These are phyloP conservation scores for Ocimum tenuiflorum DNA, from an alignment of 257 asterid species.

Conservation along the genomic window DNA sequence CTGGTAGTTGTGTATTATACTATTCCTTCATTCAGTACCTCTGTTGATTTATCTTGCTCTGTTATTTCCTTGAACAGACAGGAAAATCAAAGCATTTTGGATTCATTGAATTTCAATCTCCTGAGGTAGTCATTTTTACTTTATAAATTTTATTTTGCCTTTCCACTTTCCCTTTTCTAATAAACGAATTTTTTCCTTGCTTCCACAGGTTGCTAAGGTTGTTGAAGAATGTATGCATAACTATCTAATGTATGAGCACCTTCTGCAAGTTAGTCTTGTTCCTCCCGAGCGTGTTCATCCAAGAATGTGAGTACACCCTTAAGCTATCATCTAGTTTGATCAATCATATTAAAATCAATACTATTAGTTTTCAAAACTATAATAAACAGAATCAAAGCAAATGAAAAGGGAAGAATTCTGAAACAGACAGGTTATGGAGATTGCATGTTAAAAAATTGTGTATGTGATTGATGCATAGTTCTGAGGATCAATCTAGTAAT, in stretches of 20 bases:
- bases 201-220: constrained; percentile 74
- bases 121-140: constrained; percentile 54
- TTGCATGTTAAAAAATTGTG: neutral
- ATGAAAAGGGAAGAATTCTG: neutral
- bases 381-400: neutral
- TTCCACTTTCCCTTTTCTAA: neutral
- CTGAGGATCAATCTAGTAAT: neutral
- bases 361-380: neutral
- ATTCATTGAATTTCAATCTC: constrained; percentile 79
- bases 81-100: constrained; percentile 95
- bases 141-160: neutral
- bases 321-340: neutral
- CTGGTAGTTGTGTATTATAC: neutral
- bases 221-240: constrained; percentile 94
- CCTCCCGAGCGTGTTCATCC: constrained; percentile 78
- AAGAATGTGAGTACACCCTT: constrained; percentile 47
- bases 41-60: constrained; percentile 7
- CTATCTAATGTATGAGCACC: constrained; percentile 73
- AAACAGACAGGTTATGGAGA: neutral
- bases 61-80: constrained; percentile 44
- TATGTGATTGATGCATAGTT: neutral
- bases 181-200: neutral
- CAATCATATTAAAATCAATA: too few species aligned
- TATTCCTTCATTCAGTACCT: neutral
- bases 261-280: constrained; percentile 68